Conservation (phyloP, 331 rosid genomes). For the Phaseolus coccineus region DNA sequence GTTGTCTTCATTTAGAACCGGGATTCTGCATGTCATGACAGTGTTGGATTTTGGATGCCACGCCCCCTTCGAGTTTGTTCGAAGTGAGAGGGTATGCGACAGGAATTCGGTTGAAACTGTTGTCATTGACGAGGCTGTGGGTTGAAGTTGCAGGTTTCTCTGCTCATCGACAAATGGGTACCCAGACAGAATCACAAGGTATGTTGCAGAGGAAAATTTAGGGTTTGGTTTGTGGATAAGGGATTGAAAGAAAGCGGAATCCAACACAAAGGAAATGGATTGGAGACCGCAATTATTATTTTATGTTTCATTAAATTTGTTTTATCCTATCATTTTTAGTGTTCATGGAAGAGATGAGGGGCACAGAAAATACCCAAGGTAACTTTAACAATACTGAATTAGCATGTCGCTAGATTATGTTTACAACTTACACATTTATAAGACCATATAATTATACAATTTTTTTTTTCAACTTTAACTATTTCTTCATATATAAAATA, state of each 20-base stretch:
- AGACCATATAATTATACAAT: too few species aligned
- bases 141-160: background rate
- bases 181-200: background rate
- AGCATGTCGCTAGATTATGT: too few species aligned
- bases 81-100: conserved; percentile 54
- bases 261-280: background rate
- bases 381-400: too few species aligned
- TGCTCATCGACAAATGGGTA: conserved; percentile 36
- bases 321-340: conserved; percentile 26
- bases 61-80: conserved; percentile 45
- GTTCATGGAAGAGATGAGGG: background rate
- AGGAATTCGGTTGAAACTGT: conserved; percentile 71
- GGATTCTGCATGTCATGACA: conserved; percentile 49
- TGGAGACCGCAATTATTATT: background rate
- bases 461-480: too few species aligned
- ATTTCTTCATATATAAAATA: too few species aligned
- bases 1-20: conserved; percentile 41
- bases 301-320: background rate
- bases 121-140: conserved; percentile 53
- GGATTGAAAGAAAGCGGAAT: background rate
- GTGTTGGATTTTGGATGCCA: conserved; percentile 48
- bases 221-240: conserved; percentile 39
- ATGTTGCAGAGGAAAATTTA: background rate
- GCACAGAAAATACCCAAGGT: background rate
- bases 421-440: too few species aligned